These are phyloP conservation scores for Sporothrix dimorphospora DNA, from an alignment of 2,329 filamentous ascomycete species.

Conservation along the genomic window DNA sequence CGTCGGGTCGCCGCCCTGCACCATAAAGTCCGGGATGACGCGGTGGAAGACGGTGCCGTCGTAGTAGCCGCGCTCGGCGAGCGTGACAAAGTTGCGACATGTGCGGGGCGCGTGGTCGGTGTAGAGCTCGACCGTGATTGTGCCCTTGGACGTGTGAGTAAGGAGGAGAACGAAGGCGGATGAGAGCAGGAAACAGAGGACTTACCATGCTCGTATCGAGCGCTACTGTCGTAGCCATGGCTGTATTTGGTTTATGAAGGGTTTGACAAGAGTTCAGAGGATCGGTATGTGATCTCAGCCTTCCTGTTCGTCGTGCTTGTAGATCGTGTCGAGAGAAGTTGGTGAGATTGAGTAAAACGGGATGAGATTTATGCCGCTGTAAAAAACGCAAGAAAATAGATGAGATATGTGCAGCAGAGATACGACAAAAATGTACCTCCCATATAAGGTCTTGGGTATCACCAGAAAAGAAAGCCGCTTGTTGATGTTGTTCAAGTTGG, in stretches of 20 bases:
- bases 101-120: slow-evolving; percentile 83
- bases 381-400: not conserved
- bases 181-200: not conserved
- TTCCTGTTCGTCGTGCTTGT: not conserved
- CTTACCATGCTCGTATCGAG: slow-evolving; percentile 85
- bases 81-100: slow-evolving; percentile 83
- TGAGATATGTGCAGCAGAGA: not conserved
- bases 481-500: not conserved
- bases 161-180: slow-evolving; percentile 7
- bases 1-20: slow-evolving; percentile 92
- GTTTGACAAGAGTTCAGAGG: not conserved
- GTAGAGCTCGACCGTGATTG: slow-evolving; percentile 88
- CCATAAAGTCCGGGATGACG: slow-evolving; percentile 95
- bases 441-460: not conserved
- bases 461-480: not conserved
- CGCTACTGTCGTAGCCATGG: slow-evolving; percentile 76
- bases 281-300: not conserved
- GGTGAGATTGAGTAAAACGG: not conserved
- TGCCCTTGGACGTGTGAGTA: slow-evolving; percentile 60
- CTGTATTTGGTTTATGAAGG: slow-evolving; percentile 30
- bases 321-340: not conserved
- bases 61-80: slow-evolving; percentile 85
- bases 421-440: no score
- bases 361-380: not conserved
- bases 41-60: slow-evolving; percentile 85